These are phyloP conservation scores for Populus hybrid DNA, from an alignment of 441 rosid species.

Conservation along the genomic window DNA sequence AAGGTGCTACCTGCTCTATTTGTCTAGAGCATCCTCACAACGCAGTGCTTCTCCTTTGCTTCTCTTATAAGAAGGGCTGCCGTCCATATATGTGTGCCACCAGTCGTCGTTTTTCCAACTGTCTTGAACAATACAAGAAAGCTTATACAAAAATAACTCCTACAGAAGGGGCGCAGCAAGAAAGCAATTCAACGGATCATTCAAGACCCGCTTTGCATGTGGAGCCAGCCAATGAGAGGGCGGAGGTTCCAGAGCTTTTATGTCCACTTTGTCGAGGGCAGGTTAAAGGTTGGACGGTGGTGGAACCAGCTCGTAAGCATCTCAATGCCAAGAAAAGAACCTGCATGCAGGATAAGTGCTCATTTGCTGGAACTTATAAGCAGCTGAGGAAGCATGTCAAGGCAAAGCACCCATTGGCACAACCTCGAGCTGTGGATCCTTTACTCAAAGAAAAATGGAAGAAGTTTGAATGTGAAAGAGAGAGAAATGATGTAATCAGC, in stretches of 20 bases:
- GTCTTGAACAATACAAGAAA: slow-evolving; percentile 86
- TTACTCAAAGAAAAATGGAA: slow-evolving; percentile 74
- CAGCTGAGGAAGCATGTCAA: slow-evolving; percentile 87
- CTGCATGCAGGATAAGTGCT: slow-evolving; percentile 87
- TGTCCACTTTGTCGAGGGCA: slow-evolving; percentile 97
- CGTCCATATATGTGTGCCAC: slow-evolving; percentile 98
- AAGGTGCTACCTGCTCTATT: slow-evolving; percentile 73
- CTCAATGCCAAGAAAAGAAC: slow-evolving; percentile 67
- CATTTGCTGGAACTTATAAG: slow-evolving; percentile 67
- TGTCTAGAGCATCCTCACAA: slow-evolving; percentile 98
- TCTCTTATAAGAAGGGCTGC: slow-evolving; percentile 92
- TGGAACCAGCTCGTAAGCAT: slow-evolving; percentile 72
- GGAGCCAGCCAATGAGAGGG: slow-evolving; percentile 27
- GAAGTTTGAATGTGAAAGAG: slow-evolving; percentile 69
- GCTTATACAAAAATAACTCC: slow-evolving; percentile 61
- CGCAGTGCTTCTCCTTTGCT: slow-evolving; percentile 93
- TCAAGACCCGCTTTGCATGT: slow-evolving; percentile 22
- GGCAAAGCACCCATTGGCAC: slow-evolving; percentile 69
- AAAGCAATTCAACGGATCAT: slow-evolving; percentile 21
- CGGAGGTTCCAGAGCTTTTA: slow-evolving; percentile 55
- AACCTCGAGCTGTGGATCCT: slow-evolving; percentile 82
- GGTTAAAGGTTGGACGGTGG: slow-evolving; percentile 97
- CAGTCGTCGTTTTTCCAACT: slow-evolving; percentile 82
- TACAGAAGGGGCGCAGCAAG: slow-evolving; percentile 24
- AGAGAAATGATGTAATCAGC: slow-evolving; percentile 69